A percentile compares a stretch with the other conserved stretches of the same genome.
Evolutionary conservation across 2,329 filamentous ascomycete species (phyloP).

Genomic region (Pyrenophora seminiperda): DNA sequence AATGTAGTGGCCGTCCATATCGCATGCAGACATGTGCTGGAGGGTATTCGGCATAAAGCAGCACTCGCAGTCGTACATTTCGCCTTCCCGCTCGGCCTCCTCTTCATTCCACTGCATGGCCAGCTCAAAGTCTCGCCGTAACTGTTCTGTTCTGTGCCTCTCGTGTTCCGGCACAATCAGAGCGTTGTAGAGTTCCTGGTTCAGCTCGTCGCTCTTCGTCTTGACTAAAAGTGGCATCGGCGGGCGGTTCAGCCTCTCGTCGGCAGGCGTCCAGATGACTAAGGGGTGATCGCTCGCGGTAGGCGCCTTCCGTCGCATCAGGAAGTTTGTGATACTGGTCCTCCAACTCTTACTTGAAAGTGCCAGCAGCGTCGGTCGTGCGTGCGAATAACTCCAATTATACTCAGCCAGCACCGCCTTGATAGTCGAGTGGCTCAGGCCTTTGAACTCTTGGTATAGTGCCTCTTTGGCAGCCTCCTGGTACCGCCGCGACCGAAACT

Average conservation of each 20-base stretch:
- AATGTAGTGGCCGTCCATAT: slow-evolving; percentile 70
- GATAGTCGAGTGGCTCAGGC: slow-evolving; percentile 73
- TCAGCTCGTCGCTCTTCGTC: slow-evolving; percentile 65
- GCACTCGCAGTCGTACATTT: slow-evolving; percentile 73
- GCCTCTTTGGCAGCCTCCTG: slow-evolving; percentile 70
- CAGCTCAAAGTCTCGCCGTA: slow-evolving; percentile 48
- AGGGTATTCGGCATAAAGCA: slow-evolving; percentile 75
- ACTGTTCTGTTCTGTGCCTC: slow-evolving; percentile 47
- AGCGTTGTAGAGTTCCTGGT: slow-evolving; percentile 55
- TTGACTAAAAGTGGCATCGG: slow-evolving; percentile 66
- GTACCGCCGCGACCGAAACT: slow-evolving; percentile 71
- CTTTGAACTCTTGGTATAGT: slow-evolving; percentile 76
- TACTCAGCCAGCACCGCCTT: slow-evolving; percentile 78
- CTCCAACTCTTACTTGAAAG: slow-evolving; percentile 78
- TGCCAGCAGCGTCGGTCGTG: slow-evolving; percentile 70
- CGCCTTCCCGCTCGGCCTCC: slow-evolving; percentile 54
- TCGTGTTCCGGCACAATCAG: slow-evolving; percentile 52
- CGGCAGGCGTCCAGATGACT: slow-evolving; percentile 68
- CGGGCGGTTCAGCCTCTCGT: slow-evolving; percentile 56
- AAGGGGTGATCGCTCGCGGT: slow-evolving; percentile 60
- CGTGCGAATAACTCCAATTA: slow-evolving; percentile 78
- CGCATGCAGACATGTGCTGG: slow-evolving; percentile 76
- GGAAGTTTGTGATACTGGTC: slow-evolving; percentile 72
- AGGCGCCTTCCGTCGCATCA: slow-evolving; percentile 67
- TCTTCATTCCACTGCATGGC: slow-evolving; percentile 55